Evolutionary conservation across 1,284 basidiomycete genomes (phyloP).

Genomic region (Xerocomus minutiporus): DNA sequence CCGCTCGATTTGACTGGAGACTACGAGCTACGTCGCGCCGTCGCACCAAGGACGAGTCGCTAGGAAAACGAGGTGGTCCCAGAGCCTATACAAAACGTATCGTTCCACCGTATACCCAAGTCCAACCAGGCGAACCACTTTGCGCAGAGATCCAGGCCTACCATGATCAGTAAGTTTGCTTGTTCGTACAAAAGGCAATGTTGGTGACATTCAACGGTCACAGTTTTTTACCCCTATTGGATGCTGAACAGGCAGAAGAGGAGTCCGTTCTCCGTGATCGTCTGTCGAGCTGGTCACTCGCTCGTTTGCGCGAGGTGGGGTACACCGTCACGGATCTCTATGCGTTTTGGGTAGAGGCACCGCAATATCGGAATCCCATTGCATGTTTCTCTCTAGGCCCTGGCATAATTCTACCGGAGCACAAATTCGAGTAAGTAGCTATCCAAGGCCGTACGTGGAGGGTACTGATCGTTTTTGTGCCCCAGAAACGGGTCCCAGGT

Average conservation of each 20-base stretch:
- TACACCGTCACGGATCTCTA: slow-evolving; percentile 62
- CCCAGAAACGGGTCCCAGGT: slow-evolving; percentile 62
- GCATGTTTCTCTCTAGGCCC: slow-evolving; percentile 59
- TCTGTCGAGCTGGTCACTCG: slow-evolving; percentile 59
- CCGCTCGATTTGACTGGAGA: slow-evolving; percentile 39
- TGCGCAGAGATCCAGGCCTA: slow-evolving; percentile 46
- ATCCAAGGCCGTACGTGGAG: not conserved
- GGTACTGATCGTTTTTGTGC: slow-evolving; percentile 1
- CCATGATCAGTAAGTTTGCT: slow-evolving; percentile 37
- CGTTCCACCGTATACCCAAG: slow-evolving; percentile 31
- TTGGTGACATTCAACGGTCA: not conserved
- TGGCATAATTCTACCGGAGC: slow-evolving; percentile 52
- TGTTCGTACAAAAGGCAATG: not conserved
- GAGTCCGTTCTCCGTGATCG: slow-evolving; percentile 56
- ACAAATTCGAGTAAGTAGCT: slow-evolving; percentile 57
- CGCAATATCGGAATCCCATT: slow-evolving; percentile 55
- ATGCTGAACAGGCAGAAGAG: slow-evolving; percentile 61
- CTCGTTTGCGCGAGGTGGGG: slow-evolving; percentile 59
- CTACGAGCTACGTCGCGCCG: slow-evolving; percentile 33
- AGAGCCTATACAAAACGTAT: slow-evolving; percentile 33
- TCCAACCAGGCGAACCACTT: slow-evolving; percentile 36
- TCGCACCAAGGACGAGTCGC: slow-evolving; percentile 3
- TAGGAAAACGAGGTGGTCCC: slow-evolving; percentile 4
- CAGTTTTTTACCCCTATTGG: slow-evolving; percentile 63
- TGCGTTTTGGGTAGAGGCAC: slow-evolving; percentile 62